These are phyloP conservation scores for Domatiomyces catenatus DNA, from an alignment of 2,329 filamentous ascomycete genomes.

Conservation along the genomic window DNA sequence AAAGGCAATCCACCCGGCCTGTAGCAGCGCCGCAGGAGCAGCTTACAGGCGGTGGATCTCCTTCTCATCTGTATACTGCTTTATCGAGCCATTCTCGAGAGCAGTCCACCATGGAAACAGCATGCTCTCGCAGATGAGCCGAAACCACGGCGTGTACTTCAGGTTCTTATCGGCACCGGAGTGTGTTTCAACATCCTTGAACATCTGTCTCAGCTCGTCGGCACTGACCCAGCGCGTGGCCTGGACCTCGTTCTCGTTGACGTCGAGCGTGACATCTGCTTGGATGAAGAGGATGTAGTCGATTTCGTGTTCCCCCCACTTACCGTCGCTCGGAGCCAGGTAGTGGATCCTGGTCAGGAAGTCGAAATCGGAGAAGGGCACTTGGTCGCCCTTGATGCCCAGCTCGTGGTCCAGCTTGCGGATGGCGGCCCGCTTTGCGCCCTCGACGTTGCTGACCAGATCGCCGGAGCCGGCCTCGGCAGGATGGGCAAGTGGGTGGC, in stretches of 20 bases:
- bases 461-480: conserved; percentile 69
- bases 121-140: conserved; percentile 95
- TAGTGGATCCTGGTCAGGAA: conserved; percentile 97
- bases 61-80: conserved; percentile 73
- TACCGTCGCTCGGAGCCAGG: conserved; percentile 88
- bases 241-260: conserved; percentile 78
- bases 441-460: conserved; percentile 62
- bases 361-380: conserved; percentile 77
- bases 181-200: conserved; percentile 60
- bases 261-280: conserved; percentile 69
- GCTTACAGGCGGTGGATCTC: conserved; percentile 68
- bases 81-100: conserved; percentile 56
- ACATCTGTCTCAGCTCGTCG: conserved; percentile 70
- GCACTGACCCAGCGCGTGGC: conserved; percentile 72
- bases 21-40: background rate
- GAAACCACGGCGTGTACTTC: conserved; percentile 94
- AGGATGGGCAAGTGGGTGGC: conserved; percentile 81
- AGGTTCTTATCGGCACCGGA: conserved; percentile 59
- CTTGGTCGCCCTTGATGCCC: conserved; percentile 75
- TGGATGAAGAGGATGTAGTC: conserved; percentile 99
- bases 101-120: conserved; percentile 95
- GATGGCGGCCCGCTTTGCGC: conserved; percentile 82
- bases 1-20: background rate
- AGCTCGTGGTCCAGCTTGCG: conserved; percentile 90
- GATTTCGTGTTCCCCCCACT: conserved; percentile 98